Evolutionary conservation across 257 asterid genomes (phyloP).

Genomic region (Solanum etuberosum): DNA sequence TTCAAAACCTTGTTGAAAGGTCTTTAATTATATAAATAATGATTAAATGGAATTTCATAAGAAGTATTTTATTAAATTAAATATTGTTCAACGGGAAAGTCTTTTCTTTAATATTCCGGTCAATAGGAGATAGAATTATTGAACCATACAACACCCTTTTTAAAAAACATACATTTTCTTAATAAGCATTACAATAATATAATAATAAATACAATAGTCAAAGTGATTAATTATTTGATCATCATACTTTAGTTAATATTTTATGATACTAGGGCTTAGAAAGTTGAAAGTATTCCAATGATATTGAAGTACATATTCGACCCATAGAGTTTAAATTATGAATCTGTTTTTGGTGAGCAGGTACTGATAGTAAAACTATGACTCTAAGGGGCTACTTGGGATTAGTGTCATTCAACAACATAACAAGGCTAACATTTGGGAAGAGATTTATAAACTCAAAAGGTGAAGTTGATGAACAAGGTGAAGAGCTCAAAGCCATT

Average conservation of each 20-base stretch:
- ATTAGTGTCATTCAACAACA: slow-evolving; percentile 69
- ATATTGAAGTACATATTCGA: too few relatives aligned
- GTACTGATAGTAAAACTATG: slow-evolving; percentile 38
- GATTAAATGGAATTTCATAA: neutral
- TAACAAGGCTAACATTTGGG: slow-evolving; percentile 70
- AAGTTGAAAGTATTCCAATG: neutral
- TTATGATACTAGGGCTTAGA: neutral
- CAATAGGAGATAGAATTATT: neutral
- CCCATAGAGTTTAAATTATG: neutral
- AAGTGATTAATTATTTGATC: neutral
- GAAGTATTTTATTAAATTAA: neutral
- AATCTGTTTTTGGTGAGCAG: slow-evolving; percentile 7
- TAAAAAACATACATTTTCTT: neutral
- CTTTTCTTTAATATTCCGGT: neutral
- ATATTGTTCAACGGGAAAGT: neutral
- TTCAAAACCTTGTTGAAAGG: neutral
- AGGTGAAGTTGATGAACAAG: slow-evolving; percentile 52
- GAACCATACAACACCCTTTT: neutral
- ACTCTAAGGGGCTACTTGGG: slow-evolving; percentile 54
- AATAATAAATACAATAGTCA: neutral
- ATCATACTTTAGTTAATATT: neutral
- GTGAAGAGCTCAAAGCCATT: slow-evolving; percentile 60
- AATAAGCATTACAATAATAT: neutral
- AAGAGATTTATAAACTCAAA: slow-evolving; percentile 55
- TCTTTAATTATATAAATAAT: neutral